Base-by-base conservation (phyloP, 108 stramenopile species). In the Skeletonema grethae region DNA sequence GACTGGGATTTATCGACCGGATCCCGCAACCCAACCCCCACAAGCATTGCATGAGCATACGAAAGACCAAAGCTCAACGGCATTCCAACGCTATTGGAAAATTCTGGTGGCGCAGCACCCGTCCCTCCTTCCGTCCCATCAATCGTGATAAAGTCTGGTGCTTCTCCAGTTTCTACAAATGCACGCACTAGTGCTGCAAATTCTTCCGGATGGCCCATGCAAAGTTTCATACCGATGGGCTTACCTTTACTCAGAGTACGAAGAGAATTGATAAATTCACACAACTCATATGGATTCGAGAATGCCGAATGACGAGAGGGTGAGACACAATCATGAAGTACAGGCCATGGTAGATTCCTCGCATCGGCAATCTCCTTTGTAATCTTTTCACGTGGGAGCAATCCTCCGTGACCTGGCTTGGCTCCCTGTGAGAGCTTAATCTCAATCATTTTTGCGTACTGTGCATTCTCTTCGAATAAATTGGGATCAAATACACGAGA, bases 91-190 rank as follows among this genome's bases (percentile, higher is more conserved):
- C 76, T 79, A 66, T 96, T 88, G 20, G 82, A 84, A 58, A 92
- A 95, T 58, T 96, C 95, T 1, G 92, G 93, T 28, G 96, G 96
- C 45, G 96, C 96, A 28, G 96, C 96, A 18, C 96, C 96, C 9
- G 96, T 96, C 8, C 96, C 96, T 8, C 96, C 96, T 72, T 96
- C 96, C 8, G 73, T 82, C 46, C 93, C 93, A 74, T 94, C 93
- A 10, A 91, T 76, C 0, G 88, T 91, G 34, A 94, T 88, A 63
- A 94, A 94, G 65, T 94, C 93, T 8, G 90, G 90, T 41, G 70
- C 74, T 20, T 73, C 76, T 38, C 77, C 87, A 34, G 78, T 77
- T 29, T 89, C 83, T 8, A 84, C 56, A 68, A 94, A 86, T n/a
- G 90, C 84, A 31, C 77, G 66, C n/a, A 87, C 78, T 45, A 94